A percentile compares a stretch with the other conserved stretches of the same genome.
Conservation (phyloP, 345 rosid genomes). For the Dipteronia sinensis region DNA sequence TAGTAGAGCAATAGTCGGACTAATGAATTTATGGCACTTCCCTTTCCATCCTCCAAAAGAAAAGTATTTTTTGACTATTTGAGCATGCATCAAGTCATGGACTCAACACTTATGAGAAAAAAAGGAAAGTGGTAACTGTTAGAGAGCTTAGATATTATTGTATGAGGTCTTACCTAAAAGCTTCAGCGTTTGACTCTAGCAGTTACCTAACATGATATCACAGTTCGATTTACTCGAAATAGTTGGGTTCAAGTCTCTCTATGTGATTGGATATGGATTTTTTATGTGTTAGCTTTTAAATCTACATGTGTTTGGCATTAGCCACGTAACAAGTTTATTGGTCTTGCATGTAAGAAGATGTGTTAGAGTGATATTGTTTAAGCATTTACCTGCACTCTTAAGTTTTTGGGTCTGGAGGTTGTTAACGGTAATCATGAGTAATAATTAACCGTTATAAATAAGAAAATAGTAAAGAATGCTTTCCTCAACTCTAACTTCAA, state of each 20-base stretch:
- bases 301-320: neutral
- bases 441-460: neutral
- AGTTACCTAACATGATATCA: neutral
- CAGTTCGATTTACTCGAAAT: neutral
- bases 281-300: neutral
- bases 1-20: neutral
- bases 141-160: neutral
- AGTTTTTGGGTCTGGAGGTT: neutral
- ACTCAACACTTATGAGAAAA: neutral
- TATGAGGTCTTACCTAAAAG: neutral
- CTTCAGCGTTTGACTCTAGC: neutral
- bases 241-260: neutral
- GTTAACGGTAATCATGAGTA: neutral
- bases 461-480: constrained; percentile 7
- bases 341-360: neutral
- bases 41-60: neutral
- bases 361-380: neutral
- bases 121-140: neutral
- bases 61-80: neutral
- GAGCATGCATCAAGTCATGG: neutral
- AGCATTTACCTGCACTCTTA: neutral
- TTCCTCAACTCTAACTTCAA: constrained; percentile 14
- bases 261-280: neutral
- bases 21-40: neutral
- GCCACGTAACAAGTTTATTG: neutral